Conservation (phyloP, 352 stramenopile species). For the Paralagenidium karlingii region DNA sequence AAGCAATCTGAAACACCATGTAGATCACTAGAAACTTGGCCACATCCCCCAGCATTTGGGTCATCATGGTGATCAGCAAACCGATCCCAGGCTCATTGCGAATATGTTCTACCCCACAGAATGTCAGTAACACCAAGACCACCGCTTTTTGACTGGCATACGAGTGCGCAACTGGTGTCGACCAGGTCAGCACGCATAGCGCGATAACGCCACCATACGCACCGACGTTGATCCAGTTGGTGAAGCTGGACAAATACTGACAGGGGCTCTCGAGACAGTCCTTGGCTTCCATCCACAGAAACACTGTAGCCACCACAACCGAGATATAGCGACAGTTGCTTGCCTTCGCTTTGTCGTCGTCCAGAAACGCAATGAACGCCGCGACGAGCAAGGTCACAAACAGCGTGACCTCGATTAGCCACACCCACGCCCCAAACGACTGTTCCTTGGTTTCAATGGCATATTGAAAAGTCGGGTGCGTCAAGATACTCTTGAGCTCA, state of each 20-base stretch:
- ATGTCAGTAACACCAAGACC: slow-evolving; percentile 52
- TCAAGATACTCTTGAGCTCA: too few species aligned
- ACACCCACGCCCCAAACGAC: slow-evolving; percentile 32
- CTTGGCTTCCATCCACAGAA: slow-evolving; percentile 36
- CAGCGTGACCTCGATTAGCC: slow-evolving; percentile 28
- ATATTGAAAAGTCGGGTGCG: slow-evolving; percentile 39
- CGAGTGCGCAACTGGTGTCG: slow-evolving; percentile 44
- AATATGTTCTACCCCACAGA: too few species aligned
- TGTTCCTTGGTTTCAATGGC: slow-evolving; percentile 42
- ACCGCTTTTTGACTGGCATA: slow-evolving; percentile 35
- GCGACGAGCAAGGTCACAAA: slow-evolving; percentile 33
- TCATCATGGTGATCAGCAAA: slow-evolving; percentile 67
- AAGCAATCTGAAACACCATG: slow-evolving; percentile 52
- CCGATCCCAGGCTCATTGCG: slow-evolving; percentile 43
- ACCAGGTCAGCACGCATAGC: slow-evolving; percentile 25
- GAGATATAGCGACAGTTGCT: slow-evolving; percentile 19
- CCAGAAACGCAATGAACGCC: slow-evolving; percentile 51
- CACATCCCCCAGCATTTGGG: slow-evolving; percentile 53
- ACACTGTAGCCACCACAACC: slow-evolving; percentile 44
- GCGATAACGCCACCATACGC: too few species aligned
- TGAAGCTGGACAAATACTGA: slow-evolving; percentile 43
- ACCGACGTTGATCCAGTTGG: slow-evolving; percentile 38
- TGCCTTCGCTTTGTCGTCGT: slow-evolving; percentile 30
- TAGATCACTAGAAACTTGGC: slow-evolving; percentile 60
- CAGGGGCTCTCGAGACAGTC: slow-evolving; percentile 28